Evolutionary conservation across 2,329 filamentous ascomycete species (phyloP), one percentile per base, ranked within the genome.

Genomic region (Diaporthe ilicicola): DNA sequence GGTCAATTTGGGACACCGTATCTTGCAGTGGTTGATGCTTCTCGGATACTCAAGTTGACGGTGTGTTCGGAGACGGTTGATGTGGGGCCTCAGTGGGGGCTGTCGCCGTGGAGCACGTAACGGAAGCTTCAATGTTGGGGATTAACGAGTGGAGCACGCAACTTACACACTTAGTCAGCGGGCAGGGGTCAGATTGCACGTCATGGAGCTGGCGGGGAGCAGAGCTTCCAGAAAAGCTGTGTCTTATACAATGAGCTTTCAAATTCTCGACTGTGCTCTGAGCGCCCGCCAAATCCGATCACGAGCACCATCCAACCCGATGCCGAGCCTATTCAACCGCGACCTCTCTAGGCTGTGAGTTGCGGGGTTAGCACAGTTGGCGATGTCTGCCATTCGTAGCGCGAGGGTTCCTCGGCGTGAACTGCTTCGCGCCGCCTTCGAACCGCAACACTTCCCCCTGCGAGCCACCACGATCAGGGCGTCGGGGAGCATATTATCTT

Each of bases 371-470:
- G 2, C 44, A 8, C 10, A 51, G 12, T 12, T 46, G 44, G 17
- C 59, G 32, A 73, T 73, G 71, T 48, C 67, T 55, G 44, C 64
- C 27, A 32, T 73, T 48, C 65, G 56, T 44, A 62, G 50, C 55
- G 53, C 56, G 39, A 70, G 66, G 64, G 50, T 71, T 19, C 56
- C 71, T 29, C 71, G 54, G 50, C 34, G 61, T 39, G 69, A 70
- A n/a, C n/a, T 59, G 44, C 51, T 71, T 66, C 69, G 65, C 42
- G 65, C 65, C n/a, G 69, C 37, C n/a, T 22, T 65, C 15, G 64
- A 61, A 27, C 27, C 64, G 24, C 56, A n/a, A 4, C 54, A 24
- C 27, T 53, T 65, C 5, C 56, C 32, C 10, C 10, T 65, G 7
- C 64, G 48, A 24, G 15, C 37, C 19, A 56, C 51, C 24, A 65